Conservation (phyloP, 1,284 basidiomycete genomes). For the Irpex sp. region DNA sequence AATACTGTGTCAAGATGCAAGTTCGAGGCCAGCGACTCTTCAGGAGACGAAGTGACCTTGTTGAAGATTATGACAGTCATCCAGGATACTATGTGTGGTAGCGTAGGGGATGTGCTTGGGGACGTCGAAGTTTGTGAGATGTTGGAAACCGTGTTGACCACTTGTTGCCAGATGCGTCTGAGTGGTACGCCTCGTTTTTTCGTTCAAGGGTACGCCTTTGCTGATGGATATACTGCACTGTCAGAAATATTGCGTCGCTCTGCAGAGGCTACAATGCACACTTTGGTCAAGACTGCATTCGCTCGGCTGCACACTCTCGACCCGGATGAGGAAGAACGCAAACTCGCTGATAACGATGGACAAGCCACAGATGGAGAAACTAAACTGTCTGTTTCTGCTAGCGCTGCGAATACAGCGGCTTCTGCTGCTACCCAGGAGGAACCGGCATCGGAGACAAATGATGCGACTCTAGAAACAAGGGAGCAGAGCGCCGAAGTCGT, state of each 20-base stretch:
- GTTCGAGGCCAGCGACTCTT: slow-evolving; percentile 95
- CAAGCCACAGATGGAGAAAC: slow-evolving; percentile 51
- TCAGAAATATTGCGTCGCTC: slow-evolving; percentile 83
- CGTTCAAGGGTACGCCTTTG: neutral
- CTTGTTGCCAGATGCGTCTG: slow-evolving; percentile 93
- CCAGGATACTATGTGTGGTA: slow-evolving; percentile 73
- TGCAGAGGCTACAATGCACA: slow-evolving; percentile 93
- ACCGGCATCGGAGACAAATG: neutral
- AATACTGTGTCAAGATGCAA: slow-evolving; percentile 92
- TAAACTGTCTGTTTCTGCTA: slow-evolving; percentile 46
- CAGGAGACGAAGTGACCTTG: slow-evolving; percentile 93
- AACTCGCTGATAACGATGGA: slow-evolving; percentile 44
- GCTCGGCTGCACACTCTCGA: slow-evolving; percentile 65
- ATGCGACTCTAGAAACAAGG: neutral
- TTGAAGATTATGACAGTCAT: slow-evolving; percentile 91
- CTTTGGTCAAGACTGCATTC: slow-evolving; percentile 81
- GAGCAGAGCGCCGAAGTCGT: neutral
- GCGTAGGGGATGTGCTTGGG: slow-evolving; percentile 64
- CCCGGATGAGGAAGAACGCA: slow-evolving; percentile 61
- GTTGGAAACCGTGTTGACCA: slow-evolving; percentile 95
- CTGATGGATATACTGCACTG: slow-evolving; percentile 12
- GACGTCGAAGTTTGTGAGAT: slow-evolving; percentile 98
- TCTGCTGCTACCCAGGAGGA: neutral
- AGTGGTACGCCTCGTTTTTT: slow-evolving; percentile 60
- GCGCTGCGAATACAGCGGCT: slow-evolving; percentile 1